Percentiles rank a stretch among this genome's conserved stretches.
Evolutionary conservation across 768 basidiomycete species (phyloP).

Genomic region (Naganishia randhawae): DNA sequence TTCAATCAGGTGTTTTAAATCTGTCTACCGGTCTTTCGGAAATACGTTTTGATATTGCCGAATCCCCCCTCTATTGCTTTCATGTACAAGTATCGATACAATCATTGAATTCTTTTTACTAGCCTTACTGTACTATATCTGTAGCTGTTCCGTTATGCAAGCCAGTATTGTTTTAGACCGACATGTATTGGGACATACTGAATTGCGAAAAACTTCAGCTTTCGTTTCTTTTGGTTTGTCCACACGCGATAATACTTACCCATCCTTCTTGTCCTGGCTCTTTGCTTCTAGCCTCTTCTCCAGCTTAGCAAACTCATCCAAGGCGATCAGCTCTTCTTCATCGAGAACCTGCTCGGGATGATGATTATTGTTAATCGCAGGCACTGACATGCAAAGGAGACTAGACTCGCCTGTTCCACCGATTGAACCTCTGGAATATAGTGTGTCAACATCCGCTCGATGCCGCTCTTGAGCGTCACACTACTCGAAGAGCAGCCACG

Average conservation of each 20-base stretch:
- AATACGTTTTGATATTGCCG: not conserved
- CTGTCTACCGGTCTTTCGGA: not conserved
- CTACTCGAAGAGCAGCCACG: slow-evolving; percentile 89
- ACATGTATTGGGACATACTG: slow-evolving; percentile 32
- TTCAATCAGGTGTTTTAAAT: not conserved
- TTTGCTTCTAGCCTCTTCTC: slow-evolving; percentile 63
- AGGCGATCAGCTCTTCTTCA: slow-evolving; percentile 79
- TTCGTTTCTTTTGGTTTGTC: not conserved
- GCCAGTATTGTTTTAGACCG: slow-evolving; percentile 10
- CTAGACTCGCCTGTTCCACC: slow-evolving; percentile 50
- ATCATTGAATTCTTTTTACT: not conserved
- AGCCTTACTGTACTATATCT: slow-evolving; percentile 1
- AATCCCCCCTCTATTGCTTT: not conserved
- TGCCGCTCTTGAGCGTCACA: slow-evolving; percentile 92
- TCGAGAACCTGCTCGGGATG: slow-evolving; percentile 67
- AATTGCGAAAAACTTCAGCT: not conserved
- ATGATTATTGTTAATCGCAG: not conserved
- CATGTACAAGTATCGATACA: slow-evolving; percentile 17
- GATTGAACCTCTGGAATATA: slow-evolving; percentile 68
- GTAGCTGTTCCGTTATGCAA: slow-evolving; percentile 15
- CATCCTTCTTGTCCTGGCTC: slow-evolving; percentile 33
- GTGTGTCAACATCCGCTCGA: slow-evolving; percentile 98
- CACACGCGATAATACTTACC: not conserved
- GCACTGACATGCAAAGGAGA: not conserved
- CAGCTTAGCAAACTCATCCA: slow-evolving; percentile 83